Conservation (phyloP, 1,284 basidiomycete species). For the Papiliotrema nemorosa region DNA sequence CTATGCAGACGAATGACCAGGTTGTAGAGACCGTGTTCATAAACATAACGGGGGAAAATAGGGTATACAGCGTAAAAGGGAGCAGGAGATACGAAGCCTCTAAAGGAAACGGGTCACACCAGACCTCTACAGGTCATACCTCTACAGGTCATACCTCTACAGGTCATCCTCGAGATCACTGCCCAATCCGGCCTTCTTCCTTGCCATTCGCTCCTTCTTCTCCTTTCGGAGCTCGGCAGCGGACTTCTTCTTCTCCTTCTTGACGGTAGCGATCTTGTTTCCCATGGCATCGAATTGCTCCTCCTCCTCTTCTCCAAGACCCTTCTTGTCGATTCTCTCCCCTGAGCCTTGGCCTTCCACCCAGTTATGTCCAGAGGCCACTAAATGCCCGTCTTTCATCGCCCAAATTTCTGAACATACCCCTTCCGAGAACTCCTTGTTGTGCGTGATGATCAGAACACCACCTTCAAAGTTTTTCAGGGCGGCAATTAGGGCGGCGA, state of each 20-base stretch:
- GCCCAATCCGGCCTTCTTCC: too few species aligned
- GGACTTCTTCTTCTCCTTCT: conserved; percentile 75
- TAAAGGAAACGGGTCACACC: too few species aligned
- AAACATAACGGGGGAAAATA: too few species aligned
- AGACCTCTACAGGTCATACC: too few species aligned
- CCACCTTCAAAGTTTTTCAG: conserved; percentile 96
- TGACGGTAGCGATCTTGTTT: conserved; percentile 83
- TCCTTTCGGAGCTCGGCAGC: conserved; percentile 75
- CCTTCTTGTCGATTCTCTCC: conserved; percentile 80
- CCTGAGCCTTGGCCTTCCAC: conserved; percentile 95
- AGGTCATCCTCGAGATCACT: too few species aligned
- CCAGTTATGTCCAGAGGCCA: conserved; percentile 97
- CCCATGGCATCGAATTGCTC: conserved; percentile 90
- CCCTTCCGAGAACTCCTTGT: conserved; percentile 96
- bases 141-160: too few species aligned
- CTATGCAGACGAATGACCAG: too few species aligned
- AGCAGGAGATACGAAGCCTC: too few species aligned
- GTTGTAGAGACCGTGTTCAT: too few species aligned
- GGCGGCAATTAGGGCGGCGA: conserved; percentile 92
- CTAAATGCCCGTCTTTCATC: conserved; percentile 86
- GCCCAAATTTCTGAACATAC: conserved; percentile 81
- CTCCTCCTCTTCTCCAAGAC: conserved; percentile 80
- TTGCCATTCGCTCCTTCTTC: conserved; percentile 94
- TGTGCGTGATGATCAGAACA: conserved; percentile 95
- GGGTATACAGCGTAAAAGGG: too few species aligned